Conservation (phyloP, 2,329 filamentous ascomycete species). For the Sphaerulina musiva region DNA sequence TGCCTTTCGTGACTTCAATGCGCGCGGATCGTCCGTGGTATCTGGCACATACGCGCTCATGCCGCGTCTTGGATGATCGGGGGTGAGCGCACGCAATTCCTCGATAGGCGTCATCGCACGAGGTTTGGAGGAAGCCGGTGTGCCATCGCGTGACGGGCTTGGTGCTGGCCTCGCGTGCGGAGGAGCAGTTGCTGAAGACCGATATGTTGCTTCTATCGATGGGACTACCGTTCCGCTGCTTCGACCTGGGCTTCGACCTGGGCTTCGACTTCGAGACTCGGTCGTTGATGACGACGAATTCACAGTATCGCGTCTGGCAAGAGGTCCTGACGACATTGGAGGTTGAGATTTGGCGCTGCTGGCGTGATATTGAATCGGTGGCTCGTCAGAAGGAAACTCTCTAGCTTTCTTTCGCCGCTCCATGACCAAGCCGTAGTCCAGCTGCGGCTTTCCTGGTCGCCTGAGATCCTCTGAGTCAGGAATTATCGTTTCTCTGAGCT, state of each 20-base stretch:
- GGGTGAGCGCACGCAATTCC: conserved; percentile 1
- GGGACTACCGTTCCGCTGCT: no score
- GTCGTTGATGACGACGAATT: no score
- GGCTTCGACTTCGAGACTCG: no score
- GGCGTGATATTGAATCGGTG: background rate
- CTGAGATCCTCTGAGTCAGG: background rate
- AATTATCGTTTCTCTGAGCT: background rate
- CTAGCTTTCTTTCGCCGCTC: background rate
- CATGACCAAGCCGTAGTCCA: background rate
- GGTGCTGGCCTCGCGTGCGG: background rate
- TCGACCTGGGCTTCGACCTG: no score
- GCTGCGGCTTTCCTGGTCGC: background rate
- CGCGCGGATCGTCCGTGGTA: background rate
- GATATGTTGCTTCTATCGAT: no score
- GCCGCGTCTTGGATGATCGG: conserved; percentile 2
- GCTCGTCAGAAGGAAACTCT: background rate
- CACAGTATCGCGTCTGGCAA: no score
- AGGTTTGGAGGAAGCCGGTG: background rate
- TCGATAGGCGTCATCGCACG: background rate
- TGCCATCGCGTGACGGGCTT: background rate
- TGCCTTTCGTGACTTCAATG: background rate
- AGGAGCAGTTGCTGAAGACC: background rate
- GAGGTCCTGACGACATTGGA: background rate
- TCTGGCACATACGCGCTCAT: conserved; percentile 6
- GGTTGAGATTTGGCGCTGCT: background rate